These are phyloP conservation scores for Claviceps sp. DNA, from an alignment of 2,329 filamentous ascomycete species.

Conservation along the genomic window DNA sequence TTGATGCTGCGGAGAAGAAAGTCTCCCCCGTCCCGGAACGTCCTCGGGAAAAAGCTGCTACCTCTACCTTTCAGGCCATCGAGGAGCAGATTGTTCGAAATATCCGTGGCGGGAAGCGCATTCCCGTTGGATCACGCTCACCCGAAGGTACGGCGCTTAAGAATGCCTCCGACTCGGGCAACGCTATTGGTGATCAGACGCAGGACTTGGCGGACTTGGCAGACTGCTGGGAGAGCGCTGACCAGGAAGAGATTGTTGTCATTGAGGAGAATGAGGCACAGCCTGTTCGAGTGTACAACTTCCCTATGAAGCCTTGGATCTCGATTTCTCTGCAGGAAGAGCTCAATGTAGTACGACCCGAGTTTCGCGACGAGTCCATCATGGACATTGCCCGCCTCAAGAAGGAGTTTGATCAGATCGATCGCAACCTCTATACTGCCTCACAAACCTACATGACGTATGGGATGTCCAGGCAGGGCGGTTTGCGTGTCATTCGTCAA, in stretches of 20 bases:
- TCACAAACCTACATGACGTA: constrained; percentile 89
- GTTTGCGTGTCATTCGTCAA: constrained; percentile 85
- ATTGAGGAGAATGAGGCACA: constrained; percentile 53
- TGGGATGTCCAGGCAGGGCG: constrained; percentile 83
- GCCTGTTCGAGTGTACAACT: constrained; percentile 76
- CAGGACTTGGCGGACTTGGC: constrained; percentile 56
- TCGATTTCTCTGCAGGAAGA: constrained; percentile 62
- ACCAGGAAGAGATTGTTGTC: constrained; percentile 52
- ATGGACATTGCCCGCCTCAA: constrained; percentile 90
- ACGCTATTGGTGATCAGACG: constrained; percentile 41
- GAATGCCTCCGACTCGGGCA: constrained; percentile 35
- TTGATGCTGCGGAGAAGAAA: constrained; percentile 16
- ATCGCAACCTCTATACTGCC: constrained; percentile 82
- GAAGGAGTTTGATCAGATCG: constrained; percentile 96
- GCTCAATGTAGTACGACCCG: constrained; percentile 40
- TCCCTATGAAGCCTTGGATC: constrained; percentile 93
- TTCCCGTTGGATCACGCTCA: constrained; percentile 26
- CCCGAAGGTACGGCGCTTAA: constrained; percentile 32
- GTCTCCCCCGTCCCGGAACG: constrained; percentile 22
- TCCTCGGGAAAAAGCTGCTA: neutral
- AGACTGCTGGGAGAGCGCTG: constrained; percentile 88
- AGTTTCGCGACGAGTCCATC: constrained; percentile 65
- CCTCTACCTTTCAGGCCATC: constrained; percentile 4
- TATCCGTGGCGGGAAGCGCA: constrained; percentile 41
- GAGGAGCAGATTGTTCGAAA: constrained; percentile 9